These are phyloP conservation scores for Alloteropsis semialata DNA, from an alignment of 176 grass and related monocot genomes.

Conservation along the genomic window DNA sequence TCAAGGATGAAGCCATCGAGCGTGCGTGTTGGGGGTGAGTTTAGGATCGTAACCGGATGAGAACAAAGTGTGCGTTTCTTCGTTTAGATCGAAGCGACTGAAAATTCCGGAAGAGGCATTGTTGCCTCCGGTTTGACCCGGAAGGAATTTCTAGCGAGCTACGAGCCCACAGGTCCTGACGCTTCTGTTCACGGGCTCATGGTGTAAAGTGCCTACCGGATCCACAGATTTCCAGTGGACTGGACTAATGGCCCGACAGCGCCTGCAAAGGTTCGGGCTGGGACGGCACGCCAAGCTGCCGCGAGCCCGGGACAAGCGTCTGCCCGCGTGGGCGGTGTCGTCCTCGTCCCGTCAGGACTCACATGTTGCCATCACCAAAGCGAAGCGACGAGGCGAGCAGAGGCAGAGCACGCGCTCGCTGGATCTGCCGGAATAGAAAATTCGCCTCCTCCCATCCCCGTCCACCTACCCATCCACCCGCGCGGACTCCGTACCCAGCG, in stretches of 20 bases:
- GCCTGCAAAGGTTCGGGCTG: background rate
- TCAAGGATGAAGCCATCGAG: too few species aligned
- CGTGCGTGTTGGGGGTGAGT: too few species aligned
- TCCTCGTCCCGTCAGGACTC: background rate
- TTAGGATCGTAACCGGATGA: too few species aligned
- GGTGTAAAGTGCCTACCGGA: background rate
- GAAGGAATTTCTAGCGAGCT: too few species aligned
- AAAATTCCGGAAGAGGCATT: too few species aligned
- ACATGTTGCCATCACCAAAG: constrained; percentile 7
- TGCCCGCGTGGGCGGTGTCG: background rate
- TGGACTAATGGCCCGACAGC: background rate
- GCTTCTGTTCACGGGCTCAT: too few species aligned
- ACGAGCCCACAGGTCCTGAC: too few species aligned
- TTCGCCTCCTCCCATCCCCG: background rate
- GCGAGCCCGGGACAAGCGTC: background rate
- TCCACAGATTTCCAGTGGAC: background rate
- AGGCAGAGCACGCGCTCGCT: background rate
- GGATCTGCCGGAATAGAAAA: constrained; percentile 26
- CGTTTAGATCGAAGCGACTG: too few species aligned
- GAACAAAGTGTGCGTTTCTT: too few species aligned
- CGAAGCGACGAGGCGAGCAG: background rate
- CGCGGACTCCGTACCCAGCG: background rate
- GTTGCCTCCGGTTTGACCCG: too few species aligned
- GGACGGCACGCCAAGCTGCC: too few species aligned
- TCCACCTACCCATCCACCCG: background rate